These are phyloP conservation scores for Cymbidium sinense DNA, from an alignment of 106 monocot species.

Conservation along the genomic window DNA sequence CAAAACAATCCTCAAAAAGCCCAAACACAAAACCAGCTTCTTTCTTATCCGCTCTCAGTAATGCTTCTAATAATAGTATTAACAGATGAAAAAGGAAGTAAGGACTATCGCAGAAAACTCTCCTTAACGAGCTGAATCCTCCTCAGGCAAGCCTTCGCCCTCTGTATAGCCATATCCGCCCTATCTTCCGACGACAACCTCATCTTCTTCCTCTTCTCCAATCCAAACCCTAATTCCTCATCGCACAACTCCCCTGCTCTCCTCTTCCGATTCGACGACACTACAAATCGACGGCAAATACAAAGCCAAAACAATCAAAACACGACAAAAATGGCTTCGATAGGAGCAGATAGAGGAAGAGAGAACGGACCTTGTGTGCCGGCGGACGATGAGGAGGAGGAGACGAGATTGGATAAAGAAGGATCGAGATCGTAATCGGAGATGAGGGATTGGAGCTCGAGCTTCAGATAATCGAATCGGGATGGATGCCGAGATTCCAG, in stretches of 20 bases:
- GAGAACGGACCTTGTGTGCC: background rate
- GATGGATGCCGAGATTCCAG: background rate
- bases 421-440: background rate
- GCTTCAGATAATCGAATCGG: slow-evolving; percentile 3
- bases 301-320: background rate
- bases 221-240: background rate
- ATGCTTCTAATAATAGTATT: no score
- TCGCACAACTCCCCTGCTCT: background rate
- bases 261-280: background rate
- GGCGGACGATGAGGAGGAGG: background rate
- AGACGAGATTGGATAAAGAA: background rate
- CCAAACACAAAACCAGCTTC: background rate
- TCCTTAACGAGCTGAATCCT: background rate
- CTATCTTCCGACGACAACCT: background rate
- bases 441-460: slow-evolving; percentile 1
- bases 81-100: no score
- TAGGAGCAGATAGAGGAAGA: background rate
- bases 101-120: background rate
- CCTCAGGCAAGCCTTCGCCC: background rate
- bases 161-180: background rate
- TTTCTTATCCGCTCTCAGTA: no score
- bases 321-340: background rate
- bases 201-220: background rate
- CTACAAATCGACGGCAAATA: background rate
- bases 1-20: background rate